Evolutionary conservation across 2,329 filamentous ascomycete genomes (phyloP), one percentile per base, ranked within the genome.

Genomic region (Xylaria digitata): DNA sequence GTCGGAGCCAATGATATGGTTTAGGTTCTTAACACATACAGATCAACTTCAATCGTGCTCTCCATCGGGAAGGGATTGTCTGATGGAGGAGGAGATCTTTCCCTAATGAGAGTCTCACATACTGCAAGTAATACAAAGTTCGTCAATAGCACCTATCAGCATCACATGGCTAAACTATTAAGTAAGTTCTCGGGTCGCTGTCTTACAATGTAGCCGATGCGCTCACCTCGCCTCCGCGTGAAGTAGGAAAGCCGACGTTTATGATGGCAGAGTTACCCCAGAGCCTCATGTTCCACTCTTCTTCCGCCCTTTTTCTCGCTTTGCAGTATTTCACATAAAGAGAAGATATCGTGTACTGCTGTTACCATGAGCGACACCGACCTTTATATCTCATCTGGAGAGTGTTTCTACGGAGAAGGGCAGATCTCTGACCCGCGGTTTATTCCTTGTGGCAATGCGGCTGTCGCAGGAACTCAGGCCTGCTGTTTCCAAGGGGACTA

Each of bases 391-490:
- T 75, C 73, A 1, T 70, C 68, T 2, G 72, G 73, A 19, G 65
- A 70, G 6, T 75, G 73, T 42, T 75, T 69, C 65, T 74, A 69
- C 32, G 71, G 68, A 17, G 67, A 68, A 37, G 72, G 73, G 32
- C 68, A 71, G 48, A 67, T 73, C n/a, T 69, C 73, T 6, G 68
- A 75, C 53, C 23, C 61, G 6, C 66, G 68, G 2, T 74, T 69
- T 63, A 71, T 75, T 30, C 73, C 73, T 9, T 75, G 72, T 23
- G 71, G 73, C 2, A 72, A 74, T 62, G 65, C 68, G 21, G 71
- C 61, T 17, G 46, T 73, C 34, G 57, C 63, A n/a, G 73, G 72
- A 1, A 65, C 72, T 11, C 71, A 73, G 40, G 56, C 70, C 15
- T 75, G 72, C 58, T 75, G 73, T 48, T 75, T 69, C 43, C 65